A percentile compares a stretch with the other conserved stretches of the same genome.
phyloP scores from a whole-genome alignment of 2,329 filamentous ascomycete species.

The Fusarium graminum region DNA sequence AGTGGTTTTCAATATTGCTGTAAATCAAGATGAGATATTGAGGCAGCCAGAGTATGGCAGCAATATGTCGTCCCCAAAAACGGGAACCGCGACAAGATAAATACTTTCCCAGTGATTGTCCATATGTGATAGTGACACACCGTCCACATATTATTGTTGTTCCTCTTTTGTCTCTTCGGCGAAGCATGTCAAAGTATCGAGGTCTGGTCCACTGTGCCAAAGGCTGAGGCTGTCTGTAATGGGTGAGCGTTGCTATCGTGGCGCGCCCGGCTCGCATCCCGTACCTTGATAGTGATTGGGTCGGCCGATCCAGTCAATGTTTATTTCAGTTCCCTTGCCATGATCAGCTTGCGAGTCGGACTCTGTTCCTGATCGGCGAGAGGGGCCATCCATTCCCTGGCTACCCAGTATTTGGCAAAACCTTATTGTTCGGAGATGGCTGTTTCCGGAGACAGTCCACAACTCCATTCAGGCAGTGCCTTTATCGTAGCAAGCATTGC shows the following conservation, averaged over 20 bases:
- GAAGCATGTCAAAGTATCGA: constrained; percentile 14
- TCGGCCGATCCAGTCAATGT: constrained; percentile 33
- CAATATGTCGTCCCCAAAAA: not conserved
- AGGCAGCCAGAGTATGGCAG: not conserved
- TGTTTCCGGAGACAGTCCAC: constrained; percentile 19
- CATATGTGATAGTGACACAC: constrained; percentile 2
- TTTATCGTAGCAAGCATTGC: no score
- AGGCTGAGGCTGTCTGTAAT: constrained; percentile 32
- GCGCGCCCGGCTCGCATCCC: constrained; percentile 16
- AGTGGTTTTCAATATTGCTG: not conserved
- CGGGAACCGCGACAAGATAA: constrained; percentile 31
- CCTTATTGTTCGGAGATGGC: constrained; percentile 12
- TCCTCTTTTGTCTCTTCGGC: constrained; percentile 4
- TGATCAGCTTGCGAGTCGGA: not conserved
- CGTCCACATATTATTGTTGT: constrained; percentile 11
- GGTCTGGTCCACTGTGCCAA: constrained; percentile 30
- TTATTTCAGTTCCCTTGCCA: constrained; percentile 22
- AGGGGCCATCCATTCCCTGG: constrained; percentile 1
- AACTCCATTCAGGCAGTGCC: not conserved
- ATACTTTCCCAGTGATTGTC: constrained; percentile 9
- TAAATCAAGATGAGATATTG: not conserved
- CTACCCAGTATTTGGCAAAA: constrained; percentile 10
- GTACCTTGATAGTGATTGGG: constrained; percentile 3
- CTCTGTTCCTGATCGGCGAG: constrained; percentile 28
- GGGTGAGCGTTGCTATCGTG: constrained; percentile 17